Evolutionary conservation across 768 basidiomycete genomes (phyloP), one percentile per base, ranked within the genome.

Genomic region (Suillus variegatus): DNA sequence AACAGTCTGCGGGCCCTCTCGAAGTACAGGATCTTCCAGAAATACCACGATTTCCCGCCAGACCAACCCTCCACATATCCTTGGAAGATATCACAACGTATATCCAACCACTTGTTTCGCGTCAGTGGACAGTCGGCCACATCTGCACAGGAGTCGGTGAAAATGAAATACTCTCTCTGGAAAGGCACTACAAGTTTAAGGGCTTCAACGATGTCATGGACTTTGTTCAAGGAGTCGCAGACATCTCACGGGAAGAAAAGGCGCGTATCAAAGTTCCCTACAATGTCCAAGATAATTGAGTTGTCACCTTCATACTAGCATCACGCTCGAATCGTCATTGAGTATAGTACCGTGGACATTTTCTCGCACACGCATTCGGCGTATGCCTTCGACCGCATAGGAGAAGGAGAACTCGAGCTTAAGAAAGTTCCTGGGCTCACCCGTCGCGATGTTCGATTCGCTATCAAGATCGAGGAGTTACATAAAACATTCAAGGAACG

Each of bases 401-500:
- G 64, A 28, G 36, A 55, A n/a, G 71, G 67, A 14, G 55, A 67
- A 57, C 43, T 56, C 6, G 64, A 66, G 20, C 51, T 69, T 38
- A 55, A 62, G 64, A 65, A 66, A 61, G 46, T 76, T 38, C 77
- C 84, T 0, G 82, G 85, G 14, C 79, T 87, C 52, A 86, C 86
- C 0, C 70, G 75, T 6, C 83, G 83, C 38, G 87, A 88, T 66
- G 63, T 86, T 40, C 83, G 85, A 55, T 73, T 86, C 41, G 86
- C 85, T 9, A 72, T 74, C 9, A 73, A 75, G 14, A 67, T 82
- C n/a, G 84, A 88, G 67, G 64, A 66, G 61, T 55, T 77, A 46
- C 75, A 78, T 47, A 47, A 68, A 20, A 60, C 9, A 22, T 77
- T 76, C 62, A 62, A 76, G 61, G 58, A 35, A 9, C 69, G 69